These are phyloP conservation scores for Tripterygium wilfordii DNA, from an alignment of 177 flowering plant species.

Conservation along the genomic window DNA sequence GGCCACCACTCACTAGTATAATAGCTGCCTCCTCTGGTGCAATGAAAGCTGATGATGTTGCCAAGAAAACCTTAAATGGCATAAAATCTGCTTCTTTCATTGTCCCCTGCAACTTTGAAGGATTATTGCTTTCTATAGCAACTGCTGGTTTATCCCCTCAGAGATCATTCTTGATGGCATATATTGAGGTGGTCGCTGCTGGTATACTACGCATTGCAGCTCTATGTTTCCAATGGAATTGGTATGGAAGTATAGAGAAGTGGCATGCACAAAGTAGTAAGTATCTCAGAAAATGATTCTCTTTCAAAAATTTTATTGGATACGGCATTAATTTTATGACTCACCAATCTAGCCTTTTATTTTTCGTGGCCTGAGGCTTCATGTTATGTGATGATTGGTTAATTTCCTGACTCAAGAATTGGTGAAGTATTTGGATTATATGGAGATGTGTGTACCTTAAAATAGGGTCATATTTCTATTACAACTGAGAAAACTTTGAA, in stretches of 20 bases:
- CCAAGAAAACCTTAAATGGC: constrained; percentile 63
- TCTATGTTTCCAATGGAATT: constrained; percentile 66
- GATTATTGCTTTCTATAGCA: constrained; percentile 55
- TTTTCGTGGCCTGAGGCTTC: no score
- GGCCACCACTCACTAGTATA: constrained; percentile 59
- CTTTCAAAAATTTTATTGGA: no score
- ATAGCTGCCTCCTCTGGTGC: constrained; percentile 69
- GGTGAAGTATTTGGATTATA: no score
- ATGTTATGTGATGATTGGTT: no score
- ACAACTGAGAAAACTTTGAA: no score
- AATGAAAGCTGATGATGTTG: constrained; percentile 88
- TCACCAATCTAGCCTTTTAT: no score
- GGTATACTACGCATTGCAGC: constrained; percentile 52
- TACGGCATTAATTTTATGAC: no score
- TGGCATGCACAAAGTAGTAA: no score
- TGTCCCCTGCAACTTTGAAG: constrained; percentile 81
- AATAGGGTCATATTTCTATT: no score
- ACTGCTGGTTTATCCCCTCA: constrained; percentile 93
- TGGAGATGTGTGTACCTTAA: no score
- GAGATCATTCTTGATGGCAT: constrained; percentile 69
- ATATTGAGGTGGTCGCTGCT: constrained; percentile 60
- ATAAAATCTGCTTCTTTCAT: constrained; percentile 64
- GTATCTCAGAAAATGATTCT: no score
- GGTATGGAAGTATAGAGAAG: constrained; percentile 67
- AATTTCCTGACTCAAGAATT: no score